A percentile compares a stretch with the other conserved stretches of the same genome.
Conservation (phyloP, 1,139 yeast species). For the Citeromyces siamensis region DNA sequence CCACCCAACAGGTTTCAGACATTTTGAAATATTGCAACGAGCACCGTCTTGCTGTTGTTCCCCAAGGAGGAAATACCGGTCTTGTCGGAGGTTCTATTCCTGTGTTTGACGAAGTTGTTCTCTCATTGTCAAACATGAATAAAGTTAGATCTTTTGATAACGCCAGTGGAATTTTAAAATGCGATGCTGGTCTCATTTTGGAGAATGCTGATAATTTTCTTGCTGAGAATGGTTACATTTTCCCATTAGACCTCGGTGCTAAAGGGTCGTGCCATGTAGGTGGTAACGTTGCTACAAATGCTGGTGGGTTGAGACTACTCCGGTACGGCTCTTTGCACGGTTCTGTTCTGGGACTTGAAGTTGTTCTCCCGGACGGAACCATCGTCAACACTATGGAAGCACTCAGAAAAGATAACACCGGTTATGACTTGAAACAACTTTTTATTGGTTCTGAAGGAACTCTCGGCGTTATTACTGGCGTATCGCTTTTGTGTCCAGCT, state of each 20-base stretch:
- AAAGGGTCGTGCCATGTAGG: conserved; percentile 97
- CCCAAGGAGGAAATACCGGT: conserved; percentile 97
- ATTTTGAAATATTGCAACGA: conserved; percentile 79
- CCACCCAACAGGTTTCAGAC: conserved; percentile 64
- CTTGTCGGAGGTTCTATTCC: conserved; percentile 94
- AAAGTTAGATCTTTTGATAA: conserved; percentile 72
- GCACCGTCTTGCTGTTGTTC: conserved; percentile 71
- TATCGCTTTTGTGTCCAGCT: conserved; percentile 84
- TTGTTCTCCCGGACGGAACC: conserved; percentile 83
- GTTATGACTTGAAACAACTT: conserved; percentile 83
- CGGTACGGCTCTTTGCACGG: conserved; percentile 94
- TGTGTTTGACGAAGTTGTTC: conserved; percentile 78
- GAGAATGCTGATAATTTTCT: conserved; percentile 77
- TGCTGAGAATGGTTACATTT: conserved; percentile 74
- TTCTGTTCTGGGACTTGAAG: conserved; percentile 82
- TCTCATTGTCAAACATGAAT: conserved; percentile 62
- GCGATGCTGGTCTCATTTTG: conserved; percentile 85
- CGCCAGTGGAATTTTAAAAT: conserved; percentile 75
- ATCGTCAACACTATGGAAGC: conserved; percentile 70
- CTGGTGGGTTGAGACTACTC: conserved; percentile 85
- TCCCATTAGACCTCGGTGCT: conserved; percentile 93
- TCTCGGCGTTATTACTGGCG: conserved; percentile 81
- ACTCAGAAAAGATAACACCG: conserved; percentile 87
- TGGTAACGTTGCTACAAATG: conserved; percentile 92
- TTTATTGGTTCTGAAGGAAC: conserved; percentile 94